Base-by-base conservation (phyloP, 2,329 filamentous ascomycete species). In the Graphilbum sp. region DNA sequence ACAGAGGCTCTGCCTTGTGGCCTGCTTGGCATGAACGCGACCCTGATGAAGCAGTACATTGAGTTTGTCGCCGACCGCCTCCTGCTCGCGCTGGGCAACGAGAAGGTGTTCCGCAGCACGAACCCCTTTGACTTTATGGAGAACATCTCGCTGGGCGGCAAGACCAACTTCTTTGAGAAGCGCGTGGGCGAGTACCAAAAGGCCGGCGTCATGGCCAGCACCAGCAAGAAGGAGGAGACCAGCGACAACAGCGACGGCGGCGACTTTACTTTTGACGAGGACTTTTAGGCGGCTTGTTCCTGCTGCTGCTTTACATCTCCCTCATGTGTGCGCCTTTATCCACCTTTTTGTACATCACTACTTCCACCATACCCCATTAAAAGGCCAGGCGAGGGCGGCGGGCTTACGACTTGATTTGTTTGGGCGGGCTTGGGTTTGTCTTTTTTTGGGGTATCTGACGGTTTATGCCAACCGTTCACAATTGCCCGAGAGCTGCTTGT, bases 131-230 rank as follows among this genome's bases (percentile, higher is more conserved):
- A 98, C 71, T 98, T 98, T 63, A 98, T 98, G 90, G 90, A 98
- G 73, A 95, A 94, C 66, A 98, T 98, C 62, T 96, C 90, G 18
- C 74, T 98, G 11, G 84, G 86, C 37, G 90, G 90, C 63, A 98
- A 98, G 82, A 98, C 90, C 59, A 98, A 98, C 77, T 98, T 98
- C 75, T 98, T 98, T 60, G 90, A 98, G 80, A 98, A 98, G 82
- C 85, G 90, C 52, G 90, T 98, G 41, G 90, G 80, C 59, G 90
- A 98, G 56, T 98, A 98, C 75, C 90, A 98, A 66, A 98, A 98
- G 74, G 87, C 90, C 29, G 90, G 90, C 68, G 88, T 98, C 60
- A 93, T 98, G 85, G 79, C 79, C 54, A 87, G 82, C 65, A 82
- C 79, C 67, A 78, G 80, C 58, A 48, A 59, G 46, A 64, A 69